Evolutionary conservation across 2,329 filamentous ascomycete species (phyloP), one percentile per base, ranked within the genome.

Genomic region (Alternaria brassicicola): DNA sequence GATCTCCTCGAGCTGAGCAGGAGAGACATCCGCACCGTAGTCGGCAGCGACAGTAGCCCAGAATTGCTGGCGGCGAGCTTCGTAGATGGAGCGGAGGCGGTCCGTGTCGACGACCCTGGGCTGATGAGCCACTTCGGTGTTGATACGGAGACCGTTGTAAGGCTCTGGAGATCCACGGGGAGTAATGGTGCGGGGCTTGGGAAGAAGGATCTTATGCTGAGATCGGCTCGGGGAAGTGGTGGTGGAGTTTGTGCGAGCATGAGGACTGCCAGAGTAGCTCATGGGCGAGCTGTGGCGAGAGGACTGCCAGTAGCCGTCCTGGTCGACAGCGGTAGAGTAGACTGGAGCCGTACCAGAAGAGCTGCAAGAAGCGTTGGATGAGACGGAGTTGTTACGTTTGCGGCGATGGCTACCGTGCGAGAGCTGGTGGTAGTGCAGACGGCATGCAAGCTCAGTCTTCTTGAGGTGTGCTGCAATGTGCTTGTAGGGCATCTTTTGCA

Each of bases 401-500:
- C 90, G 89, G 69, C 90, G 88, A 79, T 90, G 91, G 81, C 86
- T 91, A 57, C 90, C 90, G 75, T 93, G 91, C 64, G 89, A 92
- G 63, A 95, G 85, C 73, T 95, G 91, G 73, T 96, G 91, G 75
- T 92, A 94, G 78, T 95, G 92, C 62, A 96, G 85, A 63, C 92
- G 91, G 80, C 91, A 96, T 46, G 91, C 91, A 59, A 95, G 83
- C 80, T 95, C 91, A 0, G 91, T 95, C 83, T 95, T 96, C 80
- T 93, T 92, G 67, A 95, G 81, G 69, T 93, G 89, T 58, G 89
- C 86, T 57, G 91, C 91, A 74, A 95, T 95, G 76, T 94, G 90
- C 83, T 94, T 95, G 80, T 95, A 95, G 0, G 91, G 91, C 88
- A 94, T 92, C 80, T 94, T 94, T 72, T 93, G 90, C 71, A 91